Conservation (phyloP, 768 basidiomycete species). For the Xanthoconium stramineum region DNA sequence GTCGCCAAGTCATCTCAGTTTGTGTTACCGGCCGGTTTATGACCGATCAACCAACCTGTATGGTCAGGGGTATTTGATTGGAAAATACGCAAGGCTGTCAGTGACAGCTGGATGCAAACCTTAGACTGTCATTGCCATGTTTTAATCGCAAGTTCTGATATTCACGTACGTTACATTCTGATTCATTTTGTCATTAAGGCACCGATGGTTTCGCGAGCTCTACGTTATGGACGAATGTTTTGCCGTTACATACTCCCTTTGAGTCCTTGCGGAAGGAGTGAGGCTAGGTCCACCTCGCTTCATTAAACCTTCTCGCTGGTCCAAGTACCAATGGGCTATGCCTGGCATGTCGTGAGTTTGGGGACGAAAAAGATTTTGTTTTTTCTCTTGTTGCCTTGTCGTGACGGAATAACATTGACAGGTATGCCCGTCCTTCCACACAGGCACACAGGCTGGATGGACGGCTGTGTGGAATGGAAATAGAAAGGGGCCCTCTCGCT, state of each 20-base stretch:
- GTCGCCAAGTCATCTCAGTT: too few species aligned
- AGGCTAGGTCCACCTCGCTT: not conserved
- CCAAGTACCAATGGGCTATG: too few species aligned
- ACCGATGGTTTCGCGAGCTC: not conserved
- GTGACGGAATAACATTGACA: not conserved
- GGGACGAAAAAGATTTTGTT: too few species aligned
- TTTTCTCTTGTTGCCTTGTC: not conserved
- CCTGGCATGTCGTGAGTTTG: not conserved
- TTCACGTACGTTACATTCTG: too few species aligned
- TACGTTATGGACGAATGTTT: too few species aligned
- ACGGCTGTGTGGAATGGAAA: not conserved
- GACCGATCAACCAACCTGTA: too few species aligned
- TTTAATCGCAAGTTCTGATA: too few species aligned
- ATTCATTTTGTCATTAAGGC: not conserved
- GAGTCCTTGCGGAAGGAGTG: not conserved
- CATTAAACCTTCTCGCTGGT: not conserved
- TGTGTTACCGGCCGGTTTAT: too few species aligned
- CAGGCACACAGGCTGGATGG: not conserved
- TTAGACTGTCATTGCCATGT: too few species aligned
- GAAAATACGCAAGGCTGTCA: not conserved
- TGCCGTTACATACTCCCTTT: not conserved
- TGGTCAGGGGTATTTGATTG: too few species aligned
- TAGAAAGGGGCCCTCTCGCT: too few species aligned
- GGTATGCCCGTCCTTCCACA: not conserved
- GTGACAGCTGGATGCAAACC: too few species aligned